These are phyloP conservation scores for Omphalea diandra DNA, from an alignment of 441 rosid genomes.

Conservation along the genomic window DNA sequence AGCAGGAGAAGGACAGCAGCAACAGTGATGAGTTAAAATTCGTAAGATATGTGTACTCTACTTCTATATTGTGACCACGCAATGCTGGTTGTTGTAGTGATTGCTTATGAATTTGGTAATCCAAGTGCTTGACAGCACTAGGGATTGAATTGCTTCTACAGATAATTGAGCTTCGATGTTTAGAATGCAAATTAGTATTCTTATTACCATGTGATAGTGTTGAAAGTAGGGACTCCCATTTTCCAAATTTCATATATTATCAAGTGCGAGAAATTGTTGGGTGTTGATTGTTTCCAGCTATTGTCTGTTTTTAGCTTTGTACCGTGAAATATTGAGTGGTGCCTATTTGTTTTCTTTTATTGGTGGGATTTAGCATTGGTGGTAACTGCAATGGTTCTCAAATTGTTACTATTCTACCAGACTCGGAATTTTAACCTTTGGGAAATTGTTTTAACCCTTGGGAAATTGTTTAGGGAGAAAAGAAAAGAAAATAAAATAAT, in stretches of 20 bases:
- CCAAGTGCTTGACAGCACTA: slow-evolving; percentile 27
- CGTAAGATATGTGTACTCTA: slow-evolving; percentile 33
- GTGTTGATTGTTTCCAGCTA: background rate
- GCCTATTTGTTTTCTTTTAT: background rate
- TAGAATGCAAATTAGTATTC: slow-evolving; percentile 17
- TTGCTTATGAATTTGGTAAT: slow-evolving; percentile 35
- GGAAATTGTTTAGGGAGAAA: no score
- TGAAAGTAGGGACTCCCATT: background rate
- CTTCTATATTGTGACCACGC: slow-evolving; percentile 31
- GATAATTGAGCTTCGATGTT: slow-evolving; percentile 30
- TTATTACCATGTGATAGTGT: background rate
- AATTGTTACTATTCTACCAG: no score
- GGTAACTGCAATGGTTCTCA: no score
- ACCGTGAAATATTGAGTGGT: background rate
- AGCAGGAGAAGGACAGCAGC: slow-evolving; percentile 49
- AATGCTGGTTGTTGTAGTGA: slow-evolving; percentile 37
- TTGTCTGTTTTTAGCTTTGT: background rate
- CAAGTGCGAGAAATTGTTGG: slow-evolving; percentile 1
- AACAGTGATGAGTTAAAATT: slow-evolving; percentile 36
- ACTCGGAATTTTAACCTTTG: no score
- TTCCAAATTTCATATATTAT: background rate
- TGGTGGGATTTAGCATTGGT: background rate
- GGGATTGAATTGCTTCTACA: slow-evolving; percentile 30
- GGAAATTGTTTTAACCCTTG: no score
- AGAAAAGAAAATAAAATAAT: no score